Evolutionary conservation across 768 basidiomycete species (phyloP), one percentile per base, ranked within the genome.

Genomic region (Calvatia gigantea): DNA sequence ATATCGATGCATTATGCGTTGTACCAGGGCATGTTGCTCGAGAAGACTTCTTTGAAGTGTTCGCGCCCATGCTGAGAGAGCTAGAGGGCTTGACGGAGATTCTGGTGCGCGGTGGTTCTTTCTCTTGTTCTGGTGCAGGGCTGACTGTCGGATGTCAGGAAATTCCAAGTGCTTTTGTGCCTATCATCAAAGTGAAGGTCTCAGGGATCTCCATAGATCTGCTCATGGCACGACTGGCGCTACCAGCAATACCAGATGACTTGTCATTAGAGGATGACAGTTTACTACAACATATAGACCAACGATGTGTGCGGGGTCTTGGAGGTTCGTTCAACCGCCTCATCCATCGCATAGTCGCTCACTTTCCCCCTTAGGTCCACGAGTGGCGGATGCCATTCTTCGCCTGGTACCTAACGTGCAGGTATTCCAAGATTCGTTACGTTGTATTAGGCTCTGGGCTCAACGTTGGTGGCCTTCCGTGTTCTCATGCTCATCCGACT

Each of bases 1-100:
- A 99, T 82, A 98, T 99, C 69, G 97, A 99, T 76, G 97, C 95
- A n/a, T 75, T 99, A 19, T 91, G 93, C 67, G 96, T 98, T 32
- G 97, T 96, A 33, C 97, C 97, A 6, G 93, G 94, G 70, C 94
- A 98, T 70, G 89, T 98, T 54, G 89, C 87, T 54, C 82, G 94
- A 60, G 94, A 97, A 61, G 95, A 98, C 74, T 98, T 98, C 75
- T 97, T 97, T 67, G 86, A 89, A 0, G 77, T 86, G 23, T 95
- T 99, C 62, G 91, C 93, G 68, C 80, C 84, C 12, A 91, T 98
- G 92, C 74, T 99, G 48, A 83, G 82, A 61, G 85, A 87, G 42
- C 69, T 86, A 58, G 91, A 94, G 41, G 94, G 91, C 17, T 89
- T 85, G 14, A 79, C 86, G 2, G 93, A 98, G 64, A 90, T 95